Conservation (phyloP, 768 basidiomycete species). For the Suillus subaureus region DNA sequence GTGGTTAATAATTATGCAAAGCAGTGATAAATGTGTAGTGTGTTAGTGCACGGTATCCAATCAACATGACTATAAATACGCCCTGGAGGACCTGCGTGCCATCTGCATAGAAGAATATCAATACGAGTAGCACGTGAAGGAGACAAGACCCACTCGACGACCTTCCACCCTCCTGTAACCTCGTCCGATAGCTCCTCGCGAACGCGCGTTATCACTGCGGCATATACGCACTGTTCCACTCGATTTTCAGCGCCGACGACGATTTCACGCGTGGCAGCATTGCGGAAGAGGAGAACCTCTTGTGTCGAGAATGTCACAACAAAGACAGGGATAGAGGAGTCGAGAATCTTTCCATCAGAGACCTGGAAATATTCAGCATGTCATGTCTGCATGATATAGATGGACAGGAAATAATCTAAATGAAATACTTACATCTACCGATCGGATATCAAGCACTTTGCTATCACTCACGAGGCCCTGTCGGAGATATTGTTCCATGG, state of each 20-base stretch:
- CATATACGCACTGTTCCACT: constrained; percentile 93
- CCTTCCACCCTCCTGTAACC: constrained; percentile 97
- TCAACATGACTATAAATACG: constrained; percentile 41
- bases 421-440: constrained; percentile 80
- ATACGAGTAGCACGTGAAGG: background rate
- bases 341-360: constrained; percentile 84
- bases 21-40: constrained; percentile 19
- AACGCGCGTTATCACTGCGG: constrained; percentile 86
- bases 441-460: constrained; percentile 94
- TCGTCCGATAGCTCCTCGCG: constrained; percentile 90
- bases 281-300: constrained; percentile 90
- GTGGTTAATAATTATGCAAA: constrained; percentile 24
- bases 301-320: constrained; percentile 92
- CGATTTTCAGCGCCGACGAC: constrained; percentile 85
- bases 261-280: constrained; percentile 86
- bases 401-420: background rate
- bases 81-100: constrained; percentile 52
- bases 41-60: constrained; percentile 13
- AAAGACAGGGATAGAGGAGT: constrained; percentile 88
- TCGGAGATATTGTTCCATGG: constrained; percentile 90
- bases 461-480: constrained; percentile 92
- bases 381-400: background rate
- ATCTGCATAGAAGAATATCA: constrained; percentile 37
- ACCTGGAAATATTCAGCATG: constrained; percentile 47
- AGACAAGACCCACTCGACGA: constrained; percentile 74